Percentiles rank a stretch among this genome's conserved stretches.
Evolutionary conservation across 2,329 filamentous ascomycete genomes (phyloP).

Genomic region (Talaromyces sp.): DNA sequence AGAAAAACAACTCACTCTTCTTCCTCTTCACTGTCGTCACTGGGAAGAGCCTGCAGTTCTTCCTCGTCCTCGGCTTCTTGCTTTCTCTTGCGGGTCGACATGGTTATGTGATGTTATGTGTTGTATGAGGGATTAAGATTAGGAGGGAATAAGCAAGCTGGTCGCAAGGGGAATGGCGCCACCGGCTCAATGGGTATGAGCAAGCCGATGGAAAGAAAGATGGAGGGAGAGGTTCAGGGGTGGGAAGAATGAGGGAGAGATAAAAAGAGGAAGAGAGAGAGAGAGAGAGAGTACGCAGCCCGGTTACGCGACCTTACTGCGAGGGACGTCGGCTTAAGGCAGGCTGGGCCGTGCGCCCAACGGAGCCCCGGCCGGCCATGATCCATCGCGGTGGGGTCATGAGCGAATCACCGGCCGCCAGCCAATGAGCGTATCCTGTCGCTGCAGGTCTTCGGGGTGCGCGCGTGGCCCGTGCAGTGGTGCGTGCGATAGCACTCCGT

Average conservation of each 20-base stretch:
- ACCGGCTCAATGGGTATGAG: background rate
- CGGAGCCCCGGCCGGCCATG: background rate
- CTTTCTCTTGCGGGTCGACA: conserved; percentile 48
- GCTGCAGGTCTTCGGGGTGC: background rate
- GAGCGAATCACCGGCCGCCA: background rate
- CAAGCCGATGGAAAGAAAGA: background rate
- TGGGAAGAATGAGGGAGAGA: background rate
- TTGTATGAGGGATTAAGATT: conserved; percentile 4
- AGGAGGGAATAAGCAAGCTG: background rate
- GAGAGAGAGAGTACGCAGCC: background rate
- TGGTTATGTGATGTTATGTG: conserved; percentile 16
- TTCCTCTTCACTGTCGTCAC: conserved; percentile 47
- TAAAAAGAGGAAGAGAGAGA: background rate
- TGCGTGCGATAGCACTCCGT: background rate
- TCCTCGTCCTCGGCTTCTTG: conserved; percentile 41
- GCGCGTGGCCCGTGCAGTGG: background rate
- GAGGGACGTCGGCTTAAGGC: background rate
- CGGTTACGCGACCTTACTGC: background rate
- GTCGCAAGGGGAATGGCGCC: background rate
- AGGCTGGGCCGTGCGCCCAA: background rate
- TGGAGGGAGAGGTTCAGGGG: background rate
- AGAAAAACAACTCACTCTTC: conserved; percentile 39
- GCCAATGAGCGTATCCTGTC: background rate
- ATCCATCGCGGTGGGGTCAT: background rate
- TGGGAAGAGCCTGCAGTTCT: conserved; percentile 44